A percentile compares a stretch with the other conserved stretches of the same genome.
These are phyloP conservation scores for Cryptosporidium muris DNA, from an alignment of 169 alveolate genomes.

Conservation along the genomic window DNA sequence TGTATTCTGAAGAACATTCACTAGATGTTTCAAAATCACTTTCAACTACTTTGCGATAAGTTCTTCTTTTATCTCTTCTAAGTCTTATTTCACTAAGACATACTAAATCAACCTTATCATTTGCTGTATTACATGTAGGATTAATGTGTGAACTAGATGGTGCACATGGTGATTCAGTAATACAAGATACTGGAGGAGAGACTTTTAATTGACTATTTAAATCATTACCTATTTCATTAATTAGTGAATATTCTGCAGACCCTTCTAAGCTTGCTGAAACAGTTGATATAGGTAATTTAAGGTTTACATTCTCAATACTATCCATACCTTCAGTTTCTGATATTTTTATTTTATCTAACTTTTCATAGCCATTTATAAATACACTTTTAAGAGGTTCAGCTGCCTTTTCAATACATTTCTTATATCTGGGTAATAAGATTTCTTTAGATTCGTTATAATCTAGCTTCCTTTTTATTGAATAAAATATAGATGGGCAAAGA, in stretches of 20 bases:
- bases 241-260: no score
- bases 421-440: no score
- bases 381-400: no score
- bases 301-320: no score
- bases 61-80: slow-evolving; percentile 62
- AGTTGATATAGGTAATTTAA: no score
- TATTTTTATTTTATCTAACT: no score
- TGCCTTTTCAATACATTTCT: no score
- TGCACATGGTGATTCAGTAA: not conserved
- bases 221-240: no score
- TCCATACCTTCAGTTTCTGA: no score
- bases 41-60: slow-evolving; percentile 27
- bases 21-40: slow-evolving; percentile 63
- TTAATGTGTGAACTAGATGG: not conserved
- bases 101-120: slow-evolving; percentile 48
- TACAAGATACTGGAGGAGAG: slow-evolving; percentile 1
- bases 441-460: not conserved
- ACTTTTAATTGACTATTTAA: not conserved
- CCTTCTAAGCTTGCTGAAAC: no score
- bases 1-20: slow-evolving; percentile 67
- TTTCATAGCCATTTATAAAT: no score
- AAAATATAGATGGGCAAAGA: slow-evolving; percentile 14
- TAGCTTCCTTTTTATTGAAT: slow-evolving; percentile 6
- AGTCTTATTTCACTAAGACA: slow-evolving; percentile 66
- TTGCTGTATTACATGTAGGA: slow-evolving; percentile 2